These are phyloP conservation scores for Penicillium soppii DNA, from an alignment of 495 filamentous ascomycete genomes.

Conservation along the genomic window DNA sequence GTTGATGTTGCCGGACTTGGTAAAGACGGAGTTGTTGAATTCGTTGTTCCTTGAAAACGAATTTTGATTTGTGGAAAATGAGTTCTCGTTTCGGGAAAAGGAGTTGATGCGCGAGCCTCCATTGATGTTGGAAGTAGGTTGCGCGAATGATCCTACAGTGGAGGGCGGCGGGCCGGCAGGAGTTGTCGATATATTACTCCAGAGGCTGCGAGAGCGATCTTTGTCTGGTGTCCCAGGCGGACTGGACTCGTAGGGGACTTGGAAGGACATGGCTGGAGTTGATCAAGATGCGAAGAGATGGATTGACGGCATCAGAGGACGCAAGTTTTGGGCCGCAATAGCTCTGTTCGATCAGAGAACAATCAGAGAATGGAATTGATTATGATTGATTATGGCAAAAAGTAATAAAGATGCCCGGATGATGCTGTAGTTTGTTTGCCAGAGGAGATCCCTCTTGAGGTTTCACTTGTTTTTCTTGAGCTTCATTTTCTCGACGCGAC, in stretches of 20 bases:
- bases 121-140: constrained; percentile 61
- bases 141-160: constrained; percentile 67
- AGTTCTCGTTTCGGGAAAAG: constrained; percentile 5
- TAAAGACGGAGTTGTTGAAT: constrained; percentile 36
- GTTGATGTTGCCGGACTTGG: constrained; percentile 41
- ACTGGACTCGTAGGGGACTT: constrained; percentile 37
- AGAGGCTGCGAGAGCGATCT: constrained; percentile 37
- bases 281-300: constrained; percentile 7
- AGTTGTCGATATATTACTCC: constrained; percentile 67
- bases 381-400: neutral
- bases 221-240: constrained; percentile 45
- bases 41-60: constrained; percentile 3
- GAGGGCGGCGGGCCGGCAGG: constrained; percentile 74
- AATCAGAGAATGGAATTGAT: constrained; percentile 2
- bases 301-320: constrained; percentile 12
- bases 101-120: constrained; percentile 61
- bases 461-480: neutral
- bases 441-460: constrained; percentile 9
- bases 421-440: neutral
- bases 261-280: constrained; percentile 35
- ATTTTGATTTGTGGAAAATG: constrained; percentile 19
- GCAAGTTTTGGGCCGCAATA: constrained; percentile 27
- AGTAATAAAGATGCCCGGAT: neutral
- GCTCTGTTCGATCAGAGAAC: constrained; percentile 5
- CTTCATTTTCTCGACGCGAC: no score